Percentiles rank a stretch among this genome's conserved stretches.
Evolutionary conservation across 371 early-diverging fungal genomes (phyloP).

Genomic region (Mortierella sp.): DNA sequence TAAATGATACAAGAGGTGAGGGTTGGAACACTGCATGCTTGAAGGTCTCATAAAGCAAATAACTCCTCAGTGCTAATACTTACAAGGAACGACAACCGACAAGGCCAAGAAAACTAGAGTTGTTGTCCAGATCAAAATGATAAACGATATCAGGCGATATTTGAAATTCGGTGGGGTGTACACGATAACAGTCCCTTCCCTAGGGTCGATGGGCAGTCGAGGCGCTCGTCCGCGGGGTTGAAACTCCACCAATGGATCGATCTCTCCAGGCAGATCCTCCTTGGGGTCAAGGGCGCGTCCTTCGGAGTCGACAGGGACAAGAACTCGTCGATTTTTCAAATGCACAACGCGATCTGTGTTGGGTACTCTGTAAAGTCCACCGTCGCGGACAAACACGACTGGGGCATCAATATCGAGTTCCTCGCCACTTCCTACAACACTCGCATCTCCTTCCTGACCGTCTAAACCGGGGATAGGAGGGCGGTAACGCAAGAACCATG

Average conservation of each 20-base stretch:
- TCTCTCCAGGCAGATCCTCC: constrained; percentile 68
- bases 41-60: not conserved
- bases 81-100: constrained; percentile 61
- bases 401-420: constrained; percentile 49
- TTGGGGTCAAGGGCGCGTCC: constrained; percentile 72
- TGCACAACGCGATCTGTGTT: constrained; percentile 71
- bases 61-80: constrained; percentile 23
- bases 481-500: constrained; percentile 57
- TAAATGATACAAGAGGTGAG: not conserved
- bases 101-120: constrained; percentile 57
- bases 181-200: constrained; percentile 65
- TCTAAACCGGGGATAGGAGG: constrained; percentile 33
- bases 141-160: constrained; percentile 55
- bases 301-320: constrained; percentile 77
- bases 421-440: constrained; percentile 18
- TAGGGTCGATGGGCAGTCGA: constrained; percentile 52
- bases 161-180: constrained; percentile 78
- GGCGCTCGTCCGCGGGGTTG: constrained; percentile 59
- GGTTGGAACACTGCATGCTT: not conserved
- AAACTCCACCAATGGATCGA: constrained; percentile 64
- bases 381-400: constrained; percentile 73
- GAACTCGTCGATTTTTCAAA: constrained; percentile 74
- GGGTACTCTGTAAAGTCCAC: constrained; percentile 70
- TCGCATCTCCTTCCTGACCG: not conserved
- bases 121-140: constrained; percentile 68